Base-by-base conservation (phyloP, 306 rosid genomes). In the Cicer cuneatum region DNA sequence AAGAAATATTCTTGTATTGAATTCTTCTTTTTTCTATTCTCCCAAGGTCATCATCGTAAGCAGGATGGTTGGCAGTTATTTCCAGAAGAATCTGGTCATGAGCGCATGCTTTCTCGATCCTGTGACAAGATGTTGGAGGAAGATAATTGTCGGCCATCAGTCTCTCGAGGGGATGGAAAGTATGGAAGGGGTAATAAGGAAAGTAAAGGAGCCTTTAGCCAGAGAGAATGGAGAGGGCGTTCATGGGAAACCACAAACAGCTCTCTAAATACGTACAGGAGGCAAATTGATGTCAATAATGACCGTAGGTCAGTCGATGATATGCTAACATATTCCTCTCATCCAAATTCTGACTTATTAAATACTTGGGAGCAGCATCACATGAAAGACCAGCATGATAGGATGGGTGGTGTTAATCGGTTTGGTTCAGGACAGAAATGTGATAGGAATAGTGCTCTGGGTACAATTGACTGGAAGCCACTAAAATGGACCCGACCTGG, bases 31-130 rank as follows among this genome's bases (percentile, higher is more conserved):
- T 42, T 49, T 77, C 11, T 72, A 54, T 83, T 86, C 88, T 82
- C 82, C 83, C 89, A 85, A 95, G 99, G 99, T 81, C 93, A 89
- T 84, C 96, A 89, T 84, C 96, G 93, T 80, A 95, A 84, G 90
- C 97, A 86, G 90, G 93, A 90, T 56, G 87, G 90, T 66, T 94
- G 95, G 97, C 96, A 88, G 83, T 52, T 82, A 62, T 91, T 88
- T 78, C 48, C 90, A 2, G 97, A 94, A 65, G 99, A 92, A n/a
- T 78, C 95, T 75, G 91, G 91, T 70, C 93, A 86, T 68, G 93
- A 91, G 19, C 88, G 88, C 69, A 82, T 62, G 7, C 74, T 88
- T 41, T 87, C 97, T 65, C 89, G 97, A 84, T 76, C 92, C 6
- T 35, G 81, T 9, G 96, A 90, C 72, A 91, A 83, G 91, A 86